Evolutionary conservation across 345 rosid species (phyloP), one percentile per base, ranked within the genome.

Genomic region (Salix caprea): DNA sequence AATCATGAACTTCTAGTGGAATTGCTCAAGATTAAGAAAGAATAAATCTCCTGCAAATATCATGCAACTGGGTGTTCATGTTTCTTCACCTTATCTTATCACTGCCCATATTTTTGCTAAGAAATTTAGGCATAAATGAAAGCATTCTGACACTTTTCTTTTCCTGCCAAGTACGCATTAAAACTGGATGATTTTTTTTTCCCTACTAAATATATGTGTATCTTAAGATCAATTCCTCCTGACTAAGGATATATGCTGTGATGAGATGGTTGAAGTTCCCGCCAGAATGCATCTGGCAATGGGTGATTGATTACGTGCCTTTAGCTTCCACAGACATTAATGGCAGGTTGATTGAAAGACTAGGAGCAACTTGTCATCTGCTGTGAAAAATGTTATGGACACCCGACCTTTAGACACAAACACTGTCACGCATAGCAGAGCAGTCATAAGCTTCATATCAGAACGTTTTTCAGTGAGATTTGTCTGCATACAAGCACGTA

Each of bases 391-490:
- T 46, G 16, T 46, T 46, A 46, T 46, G 50, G 50, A 46, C 44
- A 40, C 44, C 44, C 44, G 58, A 52, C 58, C 58, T 1, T 52
- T 21, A 52, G 23, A 16, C 6, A 52, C 21, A 52, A 5, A 16
- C 50, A 67, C 50, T 39, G 28, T 36, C 71, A 67, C 11, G 50
- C 36, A 36, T 67, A 67, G 28, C 46, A 67, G 50, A 39, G 71
- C 13, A 42, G 46, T 39, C 72, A 69, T 67, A 36, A n/a, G 71
- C 71, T 67, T 67, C 48, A n/a, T 36, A 67, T 39, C 71, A n/a
- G 48, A 39, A 67, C 48, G 39, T 4, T 15, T 24, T 39, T n/a
- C 6, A 16, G 48, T 7, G 71, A 36, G 7, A n/a, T 36, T 39
- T 64, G 16, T 23, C 36, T 24, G 16, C 32, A 64, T 28, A 28